A percentile compares a stretch with the other conserved stretches of the same genome.
phyloP scores from a whole-genome alignment of 2,329 filamentous ascomycete genomes.

The Hypoxylon sp. region DNA sequence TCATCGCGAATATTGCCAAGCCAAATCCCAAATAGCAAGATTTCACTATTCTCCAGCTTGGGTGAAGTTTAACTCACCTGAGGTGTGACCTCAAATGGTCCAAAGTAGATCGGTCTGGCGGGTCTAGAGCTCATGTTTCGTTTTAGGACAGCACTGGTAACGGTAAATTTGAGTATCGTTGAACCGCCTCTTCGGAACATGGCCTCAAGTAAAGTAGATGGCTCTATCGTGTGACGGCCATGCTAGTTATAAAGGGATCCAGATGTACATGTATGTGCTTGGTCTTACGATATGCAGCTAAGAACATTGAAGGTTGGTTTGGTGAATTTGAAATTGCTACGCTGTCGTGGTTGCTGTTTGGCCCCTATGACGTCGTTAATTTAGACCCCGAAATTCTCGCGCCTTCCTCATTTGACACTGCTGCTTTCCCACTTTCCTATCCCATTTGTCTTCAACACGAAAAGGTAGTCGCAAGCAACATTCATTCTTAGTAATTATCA shows the following conservation, averaged over 20 bases:
- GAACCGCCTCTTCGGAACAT: constrained; percentile 41
- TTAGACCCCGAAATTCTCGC: constrained; percentile 18
- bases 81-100: constrained; percentile 80
- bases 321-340: constrained; percentile 31
- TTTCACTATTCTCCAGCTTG: no score
- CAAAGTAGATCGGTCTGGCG: constrained; percentile 72
- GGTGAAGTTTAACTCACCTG: constrained; percentile 67
- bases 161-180: constrained; percentile 30
- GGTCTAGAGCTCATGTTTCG: constrained; percentile 40
- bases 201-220: constrained; percentile 11
- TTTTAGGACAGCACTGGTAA: constrained; percentile 9
- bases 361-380: constrained; percentile 37
- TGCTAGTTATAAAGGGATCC: constrained; percentile 26
- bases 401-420: constrained; percentile 32
- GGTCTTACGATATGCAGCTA: constrained; percentile 9
- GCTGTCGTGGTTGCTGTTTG: background rate
- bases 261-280: background rate
- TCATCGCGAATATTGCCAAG: background rate
- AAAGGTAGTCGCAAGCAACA: background rate
- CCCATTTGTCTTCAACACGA: background rate
- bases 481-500: constrained; percentile 9
- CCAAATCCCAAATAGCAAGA: background rate
- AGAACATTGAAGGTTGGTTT: constrained; percentile 10
- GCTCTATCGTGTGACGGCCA: constrained; percentile 12
- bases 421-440: constrained; percentile 14